phyloP scores from a whole-genome alignment of 305 asterid genomes.

The Solanum hybrid region DNA sequence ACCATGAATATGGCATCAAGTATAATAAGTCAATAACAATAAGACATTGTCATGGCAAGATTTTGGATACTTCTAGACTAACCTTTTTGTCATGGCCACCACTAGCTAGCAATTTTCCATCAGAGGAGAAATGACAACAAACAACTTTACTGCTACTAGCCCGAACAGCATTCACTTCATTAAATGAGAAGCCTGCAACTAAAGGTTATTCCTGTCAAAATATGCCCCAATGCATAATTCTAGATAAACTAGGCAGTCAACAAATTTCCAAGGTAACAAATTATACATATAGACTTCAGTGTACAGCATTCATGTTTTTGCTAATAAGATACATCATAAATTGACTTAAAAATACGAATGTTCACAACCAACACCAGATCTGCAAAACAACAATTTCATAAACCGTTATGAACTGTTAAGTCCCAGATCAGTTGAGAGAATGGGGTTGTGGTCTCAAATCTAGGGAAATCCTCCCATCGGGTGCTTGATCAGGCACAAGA shows the following conservation, averaged over 20 bases:
- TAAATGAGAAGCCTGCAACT: slow-evolving; percentile 61
- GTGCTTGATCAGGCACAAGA: background rate
- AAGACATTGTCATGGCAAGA: background rate
- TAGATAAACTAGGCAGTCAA: background rate
- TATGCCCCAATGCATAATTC: background rate
- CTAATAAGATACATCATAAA: background rate
- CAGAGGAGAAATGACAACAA: slow-evolving; percentile 96
- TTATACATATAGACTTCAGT: background rate
- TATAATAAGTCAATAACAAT: background rate
- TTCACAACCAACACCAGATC: background rate
- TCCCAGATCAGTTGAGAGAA: background rate
- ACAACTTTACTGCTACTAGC: slow-evolving; percentile 77
- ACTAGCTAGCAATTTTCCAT: slow-evolving; percentile 90
- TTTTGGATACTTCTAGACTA: background rate
- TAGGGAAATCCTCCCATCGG: background rate
- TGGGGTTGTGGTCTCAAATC: background rate
- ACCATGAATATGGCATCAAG: background rate
- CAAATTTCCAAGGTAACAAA: background rate
- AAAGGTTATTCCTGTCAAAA: slow-evolving; percentile 9
- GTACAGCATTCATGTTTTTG: background rate
- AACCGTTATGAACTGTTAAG: background rate
- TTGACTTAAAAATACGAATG: background rate
- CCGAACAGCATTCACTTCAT: slow-evolving; percentile 56
- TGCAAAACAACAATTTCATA: background rate
- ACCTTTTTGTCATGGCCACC: slow-evolving; percentile 99